These are phyloP conservation scores for Xylaria sp. DNA, from an alignment of 2,329 filamentous ascomycete genomes.

Conservation along the genomic window DNA sequence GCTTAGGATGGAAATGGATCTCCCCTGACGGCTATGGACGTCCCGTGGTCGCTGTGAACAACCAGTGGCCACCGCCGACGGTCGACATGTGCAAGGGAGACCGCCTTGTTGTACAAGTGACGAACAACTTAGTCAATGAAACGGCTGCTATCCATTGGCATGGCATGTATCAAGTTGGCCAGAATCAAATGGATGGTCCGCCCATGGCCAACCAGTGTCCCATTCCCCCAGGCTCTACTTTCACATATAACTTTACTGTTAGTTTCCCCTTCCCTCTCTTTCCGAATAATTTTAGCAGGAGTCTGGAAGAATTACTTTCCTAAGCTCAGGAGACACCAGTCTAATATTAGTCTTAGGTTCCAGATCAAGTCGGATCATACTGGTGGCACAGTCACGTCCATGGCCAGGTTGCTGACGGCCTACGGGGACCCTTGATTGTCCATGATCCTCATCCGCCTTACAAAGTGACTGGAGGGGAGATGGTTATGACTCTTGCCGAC, in stretches of 20 bases:
- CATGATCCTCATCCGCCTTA: constrained; percentile 32
- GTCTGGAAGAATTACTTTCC: neutral
- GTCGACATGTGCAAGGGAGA: constrained; percentile 34
- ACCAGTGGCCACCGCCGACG: constrained; percentile 30
- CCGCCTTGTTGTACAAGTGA: constrained; percentile 24
- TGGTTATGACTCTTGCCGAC: constrained; percentile 29
- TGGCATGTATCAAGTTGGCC: constrained; percentile 28
- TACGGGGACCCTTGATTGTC: constrained; percentile 32
- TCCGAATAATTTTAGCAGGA: neutral
- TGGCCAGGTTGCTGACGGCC: constrained; percentile 35
- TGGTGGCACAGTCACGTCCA: constrained; percentile 35
- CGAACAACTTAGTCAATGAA: constrained; percentile 34
- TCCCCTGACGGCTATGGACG: constrained; percentile 33
- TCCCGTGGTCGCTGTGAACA: constrained; percentile 33
- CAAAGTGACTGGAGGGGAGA: constrained; percentile 17
- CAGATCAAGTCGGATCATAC: constrained; percentile 29
- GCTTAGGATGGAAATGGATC: constrained; percentile 34
- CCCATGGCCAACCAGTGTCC: constrained; percentile 31
- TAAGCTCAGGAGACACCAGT: neutral
- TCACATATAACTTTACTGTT: constrained; percentile 33
- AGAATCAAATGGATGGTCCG: constrained; percentile 35
- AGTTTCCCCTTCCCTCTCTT: neutral
- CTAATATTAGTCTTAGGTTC: constrained; percentile 27
- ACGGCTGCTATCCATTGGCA: constrained; percentile 32
- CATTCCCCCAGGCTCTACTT: constrained; percentile 28